A percentile compares a stretch with the other conserved stretches of the same genome.
These are phyloP conservation scores for Eutrema salsugineum DNA, from an alignment of 441 rosid species.

Conservation along the genomic window DNA sequence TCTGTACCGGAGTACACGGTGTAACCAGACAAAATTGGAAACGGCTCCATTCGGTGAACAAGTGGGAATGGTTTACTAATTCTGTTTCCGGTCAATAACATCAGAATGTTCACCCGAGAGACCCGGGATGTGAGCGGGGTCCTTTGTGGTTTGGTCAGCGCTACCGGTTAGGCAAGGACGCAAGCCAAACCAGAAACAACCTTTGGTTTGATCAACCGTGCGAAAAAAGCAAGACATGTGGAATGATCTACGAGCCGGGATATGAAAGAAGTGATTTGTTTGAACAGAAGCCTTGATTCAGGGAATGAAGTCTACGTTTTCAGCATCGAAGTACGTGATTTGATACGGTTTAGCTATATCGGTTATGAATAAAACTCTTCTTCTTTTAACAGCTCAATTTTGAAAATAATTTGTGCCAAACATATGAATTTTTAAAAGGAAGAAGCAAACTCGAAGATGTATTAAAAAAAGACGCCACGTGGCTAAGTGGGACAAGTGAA, in stretches of 20 bases:
- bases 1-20: slow-evolving; percentile 39
- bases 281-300: slow-evolving; percentile 30
- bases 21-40: slow-evolving; percentile 38
- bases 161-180: slow-evolving; percentile 42
- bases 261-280: slow-evolving; percentile 31
- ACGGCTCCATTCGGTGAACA: slow-evolving; percentile 17
- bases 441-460: not conserved
- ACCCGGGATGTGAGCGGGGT: slow-evolving; percentile 25
- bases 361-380: no score
- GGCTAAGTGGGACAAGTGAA: slow-evolving; percentile 20
- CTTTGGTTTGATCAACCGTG: slow-evolving; percentile 35
- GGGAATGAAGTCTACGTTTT: slow-evolving; percentile 43
- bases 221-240: slow-evolving; percentile 32
- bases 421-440: no score
- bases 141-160: slow-evolving; percentile 35
- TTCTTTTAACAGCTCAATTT: no score
- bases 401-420: no score
- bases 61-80: no score
- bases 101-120: not conserved
- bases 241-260: slow-evolving; percentile 34
- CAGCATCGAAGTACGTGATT: slow-evolving; percentile 26
- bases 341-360: not conserved
- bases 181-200: slow-evolving; percentile 25
- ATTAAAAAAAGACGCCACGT: slow-evolving; percentile 7
- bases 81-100: not conserved